Percentiles rank a stretch among this genome's conserved stretches.
These are phyloP conservation scores for Microbotryomycetes sp. DNA, from an alignment of 1,284 basidiomycete species.

Conservation along the genomic window DNA sequence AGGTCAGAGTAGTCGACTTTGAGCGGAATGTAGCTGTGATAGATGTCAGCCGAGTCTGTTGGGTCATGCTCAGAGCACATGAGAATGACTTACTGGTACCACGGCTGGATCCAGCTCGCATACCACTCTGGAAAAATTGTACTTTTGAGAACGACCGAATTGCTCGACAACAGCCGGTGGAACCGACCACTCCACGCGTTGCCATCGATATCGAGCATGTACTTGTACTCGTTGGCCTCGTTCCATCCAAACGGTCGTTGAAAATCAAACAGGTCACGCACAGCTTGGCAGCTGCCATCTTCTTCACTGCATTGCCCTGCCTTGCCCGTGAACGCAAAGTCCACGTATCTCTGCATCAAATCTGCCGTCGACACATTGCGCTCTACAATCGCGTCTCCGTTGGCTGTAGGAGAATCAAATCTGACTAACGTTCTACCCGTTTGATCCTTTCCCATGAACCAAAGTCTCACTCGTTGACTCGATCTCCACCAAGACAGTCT, in stretches of 20 bases:
- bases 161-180: conserved; percentile 39
- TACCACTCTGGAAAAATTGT: conserved; percentile 40
- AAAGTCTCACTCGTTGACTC: conserved; percentile 45
- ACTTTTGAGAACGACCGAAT: conserved; percentile 35
- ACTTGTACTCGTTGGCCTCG: conserved; percentile 42
- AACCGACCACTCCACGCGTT: conserved; percentile 44
- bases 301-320: conserved; percentile 41
- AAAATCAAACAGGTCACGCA: conserved; percentile 41
- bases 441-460: conserved; percentile 28
- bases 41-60: too few species aligned
- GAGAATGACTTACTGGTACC: conserved; percentile 36
- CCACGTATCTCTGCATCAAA: conserved; percentile 32
- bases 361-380: conserved; percentile 12
- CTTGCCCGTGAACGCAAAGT: conserved; percentile 37
- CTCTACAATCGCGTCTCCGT: conserved; percentile 15
- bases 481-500: conserved; percentile 41
- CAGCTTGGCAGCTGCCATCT: conserved; percentile 43
- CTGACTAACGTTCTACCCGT: conserved; percentile 14
- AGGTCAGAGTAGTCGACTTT: conserved; percentile 38
- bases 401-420: conserved; percentile 9
- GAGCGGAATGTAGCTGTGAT: conserved; percentile 35
- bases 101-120: conserved; percentile 38
- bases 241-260: conserved; percentile 36
- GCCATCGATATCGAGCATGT: conserved; percentile 47
- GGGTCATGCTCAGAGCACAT: not conserved